Conservation (phyloP, 148 eudicot species). For the Fagopyrum esculentum region DNA sequence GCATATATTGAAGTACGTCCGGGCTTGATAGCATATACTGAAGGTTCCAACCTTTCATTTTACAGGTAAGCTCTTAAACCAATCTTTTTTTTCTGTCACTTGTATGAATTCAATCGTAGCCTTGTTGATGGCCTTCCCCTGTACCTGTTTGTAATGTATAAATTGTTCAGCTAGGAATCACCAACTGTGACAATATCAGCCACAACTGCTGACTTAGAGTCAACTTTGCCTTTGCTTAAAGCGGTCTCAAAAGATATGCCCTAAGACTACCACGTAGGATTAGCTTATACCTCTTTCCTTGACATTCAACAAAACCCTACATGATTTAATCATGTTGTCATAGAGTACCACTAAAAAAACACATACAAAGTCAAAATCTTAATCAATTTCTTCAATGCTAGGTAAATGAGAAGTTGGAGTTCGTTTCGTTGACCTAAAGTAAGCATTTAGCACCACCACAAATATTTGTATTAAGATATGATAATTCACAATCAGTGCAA, state of each 20-base stretch:
- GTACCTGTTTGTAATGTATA: background rate
- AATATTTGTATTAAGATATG: slow-evolving; percentile 11
- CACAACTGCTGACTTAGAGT: slow-evolving; percentile 52
- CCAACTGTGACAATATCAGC: slow-evolving; percentile 92
- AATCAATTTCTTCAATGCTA: background rate
- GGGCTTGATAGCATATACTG: background rate
- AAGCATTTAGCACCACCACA: background rate
- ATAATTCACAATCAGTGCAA: background rate
- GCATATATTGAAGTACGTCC: background rate
- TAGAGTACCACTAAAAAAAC: slow-evolving; percentile 6
- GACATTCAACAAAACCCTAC: slow-evolving; percentile 80
- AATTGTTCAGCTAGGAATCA: slow-evolving; percentile 69
- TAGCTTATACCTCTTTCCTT: slow-evolving; percentile 69
- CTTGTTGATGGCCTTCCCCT: slow-evolving; percentile 36
- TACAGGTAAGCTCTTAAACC: slow-evolving; percentile 58
- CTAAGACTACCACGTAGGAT: slow-evolving; percentile 45
- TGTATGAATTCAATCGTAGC: slow-evolving; percentile 66
- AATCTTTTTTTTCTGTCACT: slow-evolving; percentile 58
- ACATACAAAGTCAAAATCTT: background rate
- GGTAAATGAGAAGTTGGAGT: background rate
- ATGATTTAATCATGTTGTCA: slow-evolving; percentile 4
- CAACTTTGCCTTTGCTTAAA: slow-evolving; percentile 28
- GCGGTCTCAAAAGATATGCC: slow-evolving; percentile 56
- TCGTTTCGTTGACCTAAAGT: background rate
- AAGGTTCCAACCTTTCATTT: slow-evolving; percentile 76